Base-by-base conservation (phyloP, 202 grass and related monocot species). In the Hordeum pubiflorum region DNA sequence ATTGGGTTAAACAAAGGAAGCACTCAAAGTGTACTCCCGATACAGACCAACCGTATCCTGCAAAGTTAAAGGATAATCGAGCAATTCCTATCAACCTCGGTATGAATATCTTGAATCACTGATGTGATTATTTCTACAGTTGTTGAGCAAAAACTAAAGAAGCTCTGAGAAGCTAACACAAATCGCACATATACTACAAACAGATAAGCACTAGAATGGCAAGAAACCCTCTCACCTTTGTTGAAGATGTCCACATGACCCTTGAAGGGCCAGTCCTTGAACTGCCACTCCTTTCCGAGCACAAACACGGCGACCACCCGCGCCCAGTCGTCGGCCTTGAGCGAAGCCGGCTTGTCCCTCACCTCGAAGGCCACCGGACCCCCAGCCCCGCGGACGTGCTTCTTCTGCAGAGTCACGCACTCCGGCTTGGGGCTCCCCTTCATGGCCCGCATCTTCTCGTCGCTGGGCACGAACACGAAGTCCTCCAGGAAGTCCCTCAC, bases 231-330 rank as follows among this genome's bases (percentile, higher is more conserved):
- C 71, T 84, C 22, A 98, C 96, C 84, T 81, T 92, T 98, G 83
- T 95, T 98, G 78, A 98, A 98, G 74, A 98, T 93, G 87, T 98
- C 90, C 1, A 95, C 88, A 87, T 98, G 96, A 72, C 90, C 92
- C 83, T 93, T 98, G 86, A 95, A 98, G 48, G 96, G 96, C 96
- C 96, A 98, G 10, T 98, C 96, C 80, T 98, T 98, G 85, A 98
- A 98, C 71, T 98, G 96, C 96, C 96, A 93, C 77, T 98, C 96
- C 86, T 98, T 98, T 34, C 96, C 92, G 2, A 98, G 90, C 62
- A 98, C 96, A 81, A 98, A 98, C 79, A 98, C 86, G 2, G 92
- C 90, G 4, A 93, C 86, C 12, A 98, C 96, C 17, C 90, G 79
- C 3, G 87, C 92, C 96, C 96, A 98, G 63, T 98, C 96, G 10